Percentiles rank a stretch among this genome's conserved stretches.
These are phyloP conservation scores for Hysterangium stoloniferum DNA, from an alignment of 768 basidiomycete genomes.

Conservation along the genomic window DNA sequence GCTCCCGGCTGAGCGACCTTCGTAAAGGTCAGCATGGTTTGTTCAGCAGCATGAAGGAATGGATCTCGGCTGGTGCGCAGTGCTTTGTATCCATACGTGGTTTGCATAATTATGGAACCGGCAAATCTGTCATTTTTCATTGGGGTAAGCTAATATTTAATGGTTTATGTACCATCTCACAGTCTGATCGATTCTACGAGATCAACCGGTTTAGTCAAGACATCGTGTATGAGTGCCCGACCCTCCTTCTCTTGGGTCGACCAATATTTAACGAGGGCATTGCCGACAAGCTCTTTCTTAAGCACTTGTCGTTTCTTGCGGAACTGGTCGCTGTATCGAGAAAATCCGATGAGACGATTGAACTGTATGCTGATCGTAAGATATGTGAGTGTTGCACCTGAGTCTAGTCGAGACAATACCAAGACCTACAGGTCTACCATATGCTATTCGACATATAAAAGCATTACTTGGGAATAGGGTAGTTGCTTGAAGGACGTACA, in stretches of 20 bases:
- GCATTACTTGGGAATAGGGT: no score
- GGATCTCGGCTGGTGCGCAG: conserved; percentile 27
- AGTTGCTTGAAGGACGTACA: no score
- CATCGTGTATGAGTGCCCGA: not conserved
- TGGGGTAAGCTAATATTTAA: conserved; percentile 10
- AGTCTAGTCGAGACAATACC: no score
- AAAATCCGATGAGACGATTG: not conserved
- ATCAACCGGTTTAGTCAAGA: not conserved
- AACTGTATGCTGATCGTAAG: no score
- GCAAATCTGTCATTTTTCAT: conserved; percentile 20
- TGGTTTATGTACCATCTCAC: conserved; percentile 15
- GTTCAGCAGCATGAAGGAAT: conserved; percentile 27
- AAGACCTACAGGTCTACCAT: no score
- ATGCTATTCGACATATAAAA: no score
- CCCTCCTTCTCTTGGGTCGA: not conserved
- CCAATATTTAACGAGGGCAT: not conserved
- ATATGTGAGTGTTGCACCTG: no score
- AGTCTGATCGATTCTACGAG: conserved; percentile 11
- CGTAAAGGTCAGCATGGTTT: conserved; percentile 17
- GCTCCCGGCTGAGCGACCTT: conserved; percentile 18
- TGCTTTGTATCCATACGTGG: conserved; percentile 34
- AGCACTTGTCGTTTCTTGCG: conserved; percentile 1
- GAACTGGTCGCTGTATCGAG: not conserved
- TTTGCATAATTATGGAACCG: conserved; percentile 28
- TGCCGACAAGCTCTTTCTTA: not conserved